Base-by-base conservation (phyloP, 1,284 basidiomycete species). In the Ceratobasidium sp. region DNA sequence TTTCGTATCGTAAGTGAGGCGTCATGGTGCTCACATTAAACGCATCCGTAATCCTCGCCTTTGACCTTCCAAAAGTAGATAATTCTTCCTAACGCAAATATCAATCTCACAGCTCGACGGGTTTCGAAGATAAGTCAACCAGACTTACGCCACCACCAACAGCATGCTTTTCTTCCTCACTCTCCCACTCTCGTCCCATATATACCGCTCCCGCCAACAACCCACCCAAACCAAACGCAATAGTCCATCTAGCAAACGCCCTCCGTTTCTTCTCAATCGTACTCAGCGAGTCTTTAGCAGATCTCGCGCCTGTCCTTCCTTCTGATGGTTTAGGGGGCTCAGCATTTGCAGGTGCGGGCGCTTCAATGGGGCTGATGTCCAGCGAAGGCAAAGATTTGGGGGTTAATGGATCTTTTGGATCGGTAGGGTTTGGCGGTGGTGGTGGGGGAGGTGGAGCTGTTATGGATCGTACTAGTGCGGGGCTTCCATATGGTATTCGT, bases 251-350 rank as follows among this genome's bases (percentile, higher is more conserved):
- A 12, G 89, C 87, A 81, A 91, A 84, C 80, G 87, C 85, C 78
- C 88, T 86, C 78, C 93, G 87, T 81, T 88, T 88, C 80, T 89
- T 87, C 84, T 96, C 95, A 77, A 91, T 92, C 74, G 91, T 91
- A 26, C 93, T 93, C 77, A 93, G 85, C 2, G 90, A 90, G 71
- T 91, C 91, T 80, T 90, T 92, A 1, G 92, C 91, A 1, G 93
- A 94, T 82, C 87, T 87, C 70, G 94, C 94, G 26, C 93, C 92
- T 0, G 93, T 94, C 62, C 89, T 84, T 52, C 75, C 59, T 69
- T 61, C 71, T 26, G 57, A 38, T n/a, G 46, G 61, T 40, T 62
- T 62, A 12, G 59, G 28, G 12, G 46, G 20, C 13, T 44, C 48
- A n/a, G 71, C 50, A 40, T 74, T 54, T 3, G 56, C 23, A 33